These are phyloP conservation scores for Trypanosoma congolense DNA, from an alignment of 208 protist species.

Conservation along the genomic window DNA sequence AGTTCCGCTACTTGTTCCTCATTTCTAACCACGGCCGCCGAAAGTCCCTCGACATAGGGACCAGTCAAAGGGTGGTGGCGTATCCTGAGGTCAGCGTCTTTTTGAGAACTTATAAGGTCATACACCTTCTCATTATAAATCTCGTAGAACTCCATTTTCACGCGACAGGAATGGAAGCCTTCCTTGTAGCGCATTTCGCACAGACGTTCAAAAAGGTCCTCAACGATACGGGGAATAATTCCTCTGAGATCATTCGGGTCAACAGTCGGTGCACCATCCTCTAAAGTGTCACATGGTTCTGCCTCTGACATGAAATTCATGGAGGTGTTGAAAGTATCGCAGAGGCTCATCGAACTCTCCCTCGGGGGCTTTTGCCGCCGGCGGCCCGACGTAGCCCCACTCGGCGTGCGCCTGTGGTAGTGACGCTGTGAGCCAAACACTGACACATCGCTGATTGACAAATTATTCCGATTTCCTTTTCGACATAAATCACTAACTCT, in stretches of 20 bases:
- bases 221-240: slow-evolving; percentile 72
- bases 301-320: neutral
- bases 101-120: slow-evolving; percentile 60
- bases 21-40: slow-evolving; percentile 38
- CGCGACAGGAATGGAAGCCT: slow-evolving; percentile 60
- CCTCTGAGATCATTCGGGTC: slow-evolving; percentile 25
- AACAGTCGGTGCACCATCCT: neutral
- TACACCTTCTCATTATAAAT: slow-evolving; percentile 91
- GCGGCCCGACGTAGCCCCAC: neutral
- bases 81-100: slow-evolving; percentile 54
- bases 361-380: neutral
- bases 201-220: slow-evolving; percentile 61
- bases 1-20: slow-evolving; percentile 65
- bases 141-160: slow-evolving; percentile 80
- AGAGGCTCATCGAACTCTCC: slow-evolving; percentile 1
- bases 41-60: slow-evolving; percentile 75
- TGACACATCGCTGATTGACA: too few relatives aligned
- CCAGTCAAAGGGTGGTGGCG: slow-evolving; percentile 61
- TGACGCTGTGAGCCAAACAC: too few relatives aligned
- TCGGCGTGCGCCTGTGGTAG: neutral
- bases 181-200: slow-evolving; percentile 51
- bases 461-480: neutral
- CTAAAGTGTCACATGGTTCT: neutral
- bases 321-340: slow-evolving; percentile 1
- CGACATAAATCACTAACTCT: slow-evolving; percentile 13